A percentile compares a stretch with the other conserved stretches of the same genome.
phyloP scores from a whole-genome alignment of 2,329 filamentous ascomycete genomes.

The Sordariomycetes sp. region DNA sequence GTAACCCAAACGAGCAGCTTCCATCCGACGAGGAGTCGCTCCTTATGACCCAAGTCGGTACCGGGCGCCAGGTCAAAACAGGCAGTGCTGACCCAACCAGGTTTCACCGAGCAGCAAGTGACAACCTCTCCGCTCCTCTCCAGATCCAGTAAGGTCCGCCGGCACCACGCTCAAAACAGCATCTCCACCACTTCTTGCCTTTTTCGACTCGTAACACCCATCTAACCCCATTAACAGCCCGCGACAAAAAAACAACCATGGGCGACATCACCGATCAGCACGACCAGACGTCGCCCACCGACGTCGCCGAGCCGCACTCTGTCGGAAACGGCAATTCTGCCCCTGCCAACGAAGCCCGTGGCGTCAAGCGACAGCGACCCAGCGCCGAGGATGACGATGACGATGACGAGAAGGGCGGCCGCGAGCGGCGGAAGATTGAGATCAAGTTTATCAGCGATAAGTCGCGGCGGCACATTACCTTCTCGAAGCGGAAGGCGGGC shows the following conservation, averaged over 20 bases:
- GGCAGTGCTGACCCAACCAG: conserved; percentile 35
- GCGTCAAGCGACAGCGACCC: conserved; percentile 79
- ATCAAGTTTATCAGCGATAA: conserved; percentile 99
- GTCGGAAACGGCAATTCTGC: conserved; percentile 60
- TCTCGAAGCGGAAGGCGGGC: conserved; percentile 98
- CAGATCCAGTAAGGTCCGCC: conserved; percentile 54
- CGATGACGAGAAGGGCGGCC: conserved; percentile 92
- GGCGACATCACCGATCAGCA: conserved; percentile 70
- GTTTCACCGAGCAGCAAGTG: conserved; percentile 38
- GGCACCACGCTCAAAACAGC: conserved; percentile 52
- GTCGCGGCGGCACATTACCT: conserved; percentile 97
- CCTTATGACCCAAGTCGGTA: conserved; percentile 13
- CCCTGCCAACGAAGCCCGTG: conserved; percentile 52
- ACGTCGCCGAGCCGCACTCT: conserved; percentile 58
- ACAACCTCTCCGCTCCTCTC: conserved; percentile 34
- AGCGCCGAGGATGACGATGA: conserved; percentile 92
- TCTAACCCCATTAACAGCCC: conserved; percentile 17
- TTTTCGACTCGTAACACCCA: conserved; percentile 27
- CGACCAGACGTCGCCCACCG: conserved; percentile 61
- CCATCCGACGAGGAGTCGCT: conserved; percentile 14
- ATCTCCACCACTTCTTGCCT: conserved; percentile 45
- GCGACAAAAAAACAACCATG: conserved; percentile 32
- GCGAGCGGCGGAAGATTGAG: conserved; percentile 98
- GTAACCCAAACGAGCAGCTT: background rate
- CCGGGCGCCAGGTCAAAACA: conserved; percentile 22